Percentiles rank a stretch among this genome's conserved stretches.
These are phyloP conservation scores for Quercus aquifolioides DNA, from an alignment of 306 rosid genomes.

Conservation along the genomic window DNA sequence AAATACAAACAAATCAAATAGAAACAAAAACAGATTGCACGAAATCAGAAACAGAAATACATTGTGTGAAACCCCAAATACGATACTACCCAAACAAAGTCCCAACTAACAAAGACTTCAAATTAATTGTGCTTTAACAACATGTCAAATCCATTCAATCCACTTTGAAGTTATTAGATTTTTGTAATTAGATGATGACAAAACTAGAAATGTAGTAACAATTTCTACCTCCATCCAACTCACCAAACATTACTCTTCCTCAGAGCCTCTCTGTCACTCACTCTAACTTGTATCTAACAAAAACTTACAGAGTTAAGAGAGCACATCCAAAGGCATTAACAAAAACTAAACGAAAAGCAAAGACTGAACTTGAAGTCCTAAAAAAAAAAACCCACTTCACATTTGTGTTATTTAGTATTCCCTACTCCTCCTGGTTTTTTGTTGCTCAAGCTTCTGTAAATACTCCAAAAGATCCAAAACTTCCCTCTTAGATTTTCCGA, in stretches of 20 bases:
- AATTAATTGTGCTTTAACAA: too few species aligned
- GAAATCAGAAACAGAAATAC: not conserved
- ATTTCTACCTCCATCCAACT: not conserved
- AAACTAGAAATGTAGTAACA: too few species aligned
- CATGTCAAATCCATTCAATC: too few species aligned
- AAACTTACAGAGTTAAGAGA: not conserved
- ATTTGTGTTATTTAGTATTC: not conserved
- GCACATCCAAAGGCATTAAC: not conserved
- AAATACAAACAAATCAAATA: too few species aligned
- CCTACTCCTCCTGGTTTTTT: not conserved
- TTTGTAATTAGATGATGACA: too few species aligned
- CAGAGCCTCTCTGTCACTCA: not conserved
- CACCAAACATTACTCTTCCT: not conserved
- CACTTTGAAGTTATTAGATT: too few species aligned
- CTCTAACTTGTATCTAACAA: not conserved
- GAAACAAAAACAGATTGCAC: not conserved
- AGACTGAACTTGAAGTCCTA: not conserved
- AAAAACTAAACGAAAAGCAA: not conserved
- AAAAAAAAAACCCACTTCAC: not conserved
- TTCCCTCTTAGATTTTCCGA: not conserved
- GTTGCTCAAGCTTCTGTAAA: constrained; percentile 7
- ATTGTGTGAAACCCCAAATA: too few species aligned
- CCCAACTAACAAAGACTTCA: too few species aligned
- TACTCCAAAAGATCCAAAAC: not conserved
- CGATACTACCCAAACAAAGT: too few species aligned